Percentiles rank a stretch among this genome's conserved stretches.
Evolutionary conservation across 495 filamentous ascomycete genomes (phyloP).

Genomic region (Cercophora newfieldiana): DNA sequence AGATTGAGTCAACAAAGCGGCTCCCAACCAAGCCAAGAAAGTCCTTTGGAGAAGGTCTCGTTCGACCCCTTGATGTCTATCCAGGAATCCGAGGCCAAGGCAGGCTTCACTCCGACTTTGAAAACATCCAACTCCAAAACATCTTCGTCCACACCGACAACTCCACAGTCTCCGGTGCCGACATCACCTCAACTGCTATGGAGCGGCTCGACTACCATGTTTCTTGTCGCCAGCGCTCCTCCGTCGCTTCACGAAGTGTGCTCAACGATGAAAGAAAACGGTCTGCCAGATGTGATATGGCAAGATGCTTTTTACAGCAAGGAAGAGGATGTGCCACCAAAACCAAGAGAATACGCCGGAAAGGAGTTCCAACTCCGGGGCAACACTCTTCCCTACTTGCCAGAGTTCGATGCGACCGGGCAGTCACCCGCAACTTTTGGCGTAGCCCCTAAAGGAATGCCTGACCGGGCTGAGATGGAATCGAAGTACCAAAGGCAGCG

Average conservation of each 20-base stretch:
- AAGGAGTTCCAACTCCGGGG: conserved; percentile 81
- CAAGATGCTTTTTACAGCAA: conserved; percentile 85
- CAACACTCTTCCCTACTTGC: conserved; percentile 71
- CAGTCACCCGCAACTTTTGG: conserved; percentile 56
- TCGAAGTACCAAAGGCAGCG: conserved; percentile 50
- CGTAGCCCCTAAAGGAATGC: conserved; percentile 43
- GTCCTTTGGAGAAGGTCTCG: conserved; percentile 37
- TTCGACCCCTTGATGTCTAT: conserved; percentile 34
- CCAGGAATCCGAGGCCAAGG: conserved; percentile 12
- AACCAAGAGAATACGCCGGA: conserved; percentile 80
- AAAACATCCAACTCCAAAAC: conserved; percentile 3
- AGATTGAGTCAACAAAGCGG: conserved; percentile 65
- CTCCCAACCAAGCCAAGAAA: conserved; percentile 43
- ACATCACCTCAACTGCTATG: conserved; percentile 17
- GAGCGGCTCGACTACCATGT: conserved; percentile 27
- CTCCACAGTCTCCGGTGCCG: neutral
- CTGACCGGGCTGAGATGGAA: conserved; percentile 55
- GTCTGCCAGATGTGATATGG: conserved; percentile 62
- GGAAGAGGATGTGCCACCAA: conserved; percentile 81
- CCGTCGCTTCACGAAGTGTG: conserved; percentile 42
- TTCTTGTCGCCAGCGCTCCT: conserved; percentile 33
- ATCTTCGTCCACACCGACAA: neutral
- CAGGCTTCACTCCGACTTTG: neutral
- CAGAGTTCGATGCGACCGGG: conserved; percentile 72
- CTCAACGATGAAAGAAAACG: conserved; percentile 45